phyloP scores from a whole-genome alignment of 2,329 filamentous ascomycete genomes.

The Paraphaeosphaeria sporulosa region DNA sequence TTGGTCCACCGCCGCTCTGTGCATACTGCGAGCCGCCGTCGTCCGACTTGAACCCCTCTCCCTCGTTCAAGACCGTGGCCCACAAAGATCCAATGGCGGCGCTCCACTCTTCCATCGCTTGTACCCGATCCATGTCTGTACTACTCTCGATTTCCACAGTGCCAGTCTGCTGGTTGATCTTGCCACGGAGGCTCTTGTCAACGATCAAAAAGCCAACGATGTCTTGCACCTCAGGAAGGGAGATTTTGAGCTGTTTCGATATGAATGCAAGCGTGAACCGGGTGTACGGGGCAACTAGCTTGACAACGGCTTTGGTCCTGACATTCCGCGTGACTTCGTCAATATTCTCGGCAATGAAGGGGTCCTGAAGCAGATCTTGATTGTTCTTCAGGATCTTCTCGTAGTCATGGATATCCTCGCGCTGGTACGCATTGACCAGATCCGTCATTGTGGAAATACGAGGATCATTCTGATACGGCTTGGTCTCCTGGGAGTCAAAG shows the following conservation, averaged over 20 bases:
- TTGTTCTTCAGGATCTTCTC: slow-evolving; percentile 87
- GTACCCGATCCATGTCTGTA: slow-evolving; percentile 76
- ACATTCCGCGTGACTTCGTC: slow-evolving; percentile 98
- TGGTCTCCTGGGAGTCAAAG: slow-evolving; percentile 98
- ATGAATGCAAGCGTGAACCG: slow-evolving; percentile 90
- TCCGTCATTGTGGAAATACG: slow-evolving; percentile 97
- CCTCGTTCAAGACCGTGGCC: slow-evolving; percentile 75
- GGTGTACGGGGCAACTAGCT: slow-evolving; percentile 93
- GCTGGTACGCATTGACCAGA: slow-evolving; percentile 93
- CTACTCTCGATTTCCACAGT: slow-evolving; percentile 80
- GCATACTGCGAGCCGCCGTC: slow-evolving; percentile 51
- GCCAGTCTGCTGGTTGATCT: slow-evolving; percentile 87
- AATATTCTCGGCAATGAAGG: slow-evolving; percentile 98
- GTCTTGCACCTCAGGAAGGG: slow-evolving; percentile 86
- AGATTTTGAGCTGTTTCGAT: slow-evolving; percentile 85
- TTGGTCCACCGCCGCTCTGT: slow-evolving; percentile 33
- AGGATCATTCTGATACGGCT: slow-evolving; percentile 95
- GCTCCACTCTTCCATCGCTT: slow-evolving; percentile 76
- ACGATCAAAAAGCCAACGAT: slow-evolving; percentile 95
- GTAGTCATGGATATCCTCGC: slow-evolving; percentile 91
- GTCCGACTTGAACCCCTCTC: slow-evolving; percentile 71
- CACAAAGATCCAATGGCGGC: slow-evolving; percentile 74
- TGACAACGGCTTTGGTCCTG: slow-evolving; percentile 93
- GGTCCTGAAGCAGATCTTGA: slow-evolving; percentile 86
- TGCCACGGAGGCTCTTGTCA: slow-evolving; percentile 84